Evolutionary conservation across 1,284 basidiomycete genomes (phyloP).

Genomic region (Cryptococcus jaspeensis): DNA sequence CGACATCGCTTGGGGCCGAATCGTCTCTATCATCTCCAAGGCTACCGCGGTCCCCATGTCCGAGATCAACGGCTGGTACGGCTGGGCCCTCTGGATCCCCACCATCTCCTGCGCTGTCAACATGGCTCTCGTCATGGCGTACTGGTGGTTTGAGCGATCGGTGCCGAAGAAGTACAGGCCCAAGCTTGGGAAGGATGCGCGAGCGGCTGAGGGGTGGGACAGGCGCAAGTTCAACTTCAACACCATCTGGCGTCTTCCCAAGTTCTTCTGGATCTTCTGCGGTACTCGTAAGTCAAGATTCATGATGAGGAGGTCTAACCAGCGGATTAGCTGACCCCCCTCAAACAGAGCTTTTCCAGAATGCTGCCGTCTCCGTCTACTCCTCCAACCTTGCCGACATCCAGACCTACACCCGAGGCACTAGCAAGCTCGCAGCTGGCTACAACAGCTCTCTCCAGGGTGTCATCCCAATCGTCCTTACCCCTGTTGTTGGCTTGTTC

Average conservation of each 20-base stretch:
- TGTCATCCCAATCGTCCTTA: slow-evolving; percentile 53
- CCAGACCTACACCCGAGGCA: slow-evolving; percentile 49
- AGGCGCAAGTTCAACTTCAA: slow-evolving; percentile 19
- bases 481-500: slow-evolving; percentile 45
- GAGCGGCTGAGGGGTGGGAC: slow-evolving; percentile 24
- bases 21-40: slow-evolving; percentile 36
- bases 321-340: slow-evolving; percentile 10
- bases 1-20: slow-evolving; percentile 40
- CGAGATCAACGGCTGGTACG: slow-evolving; percentile 46
- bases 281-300: slow-evolving; percentile 30
- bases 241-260: slow-evolving; percentile 27
- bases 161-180: slow-evolving; percentile 43
- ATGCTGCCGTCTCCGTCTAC: slow-evolving; percentile 49
- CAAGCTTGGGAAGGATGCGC: slow-evolving; percentile 24
- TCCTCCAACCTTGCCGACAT: slow-evolving; percentile 52
- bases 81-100: slow-evolving; percentile 51
- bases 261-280: slow-evolving; percentile 43
- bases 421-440: slow-evolving; percentile 48
- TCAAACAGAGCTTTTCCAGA: slow-evolving; percentile 41
- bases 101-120: slow-evolving; percentile 38
- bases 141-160: slow-evolving; percentile 44
- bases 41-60: slow-evolving; percentile 47
- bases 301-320: slow-evolving; percentile 6
- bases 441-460: slow-evolving; percentile 51
- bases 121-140: slow-evolving; percentile 34